phyloP scores from a whole-genome alignment of 805 yeast genomes.

The Candida sanyiensis region DNA sequence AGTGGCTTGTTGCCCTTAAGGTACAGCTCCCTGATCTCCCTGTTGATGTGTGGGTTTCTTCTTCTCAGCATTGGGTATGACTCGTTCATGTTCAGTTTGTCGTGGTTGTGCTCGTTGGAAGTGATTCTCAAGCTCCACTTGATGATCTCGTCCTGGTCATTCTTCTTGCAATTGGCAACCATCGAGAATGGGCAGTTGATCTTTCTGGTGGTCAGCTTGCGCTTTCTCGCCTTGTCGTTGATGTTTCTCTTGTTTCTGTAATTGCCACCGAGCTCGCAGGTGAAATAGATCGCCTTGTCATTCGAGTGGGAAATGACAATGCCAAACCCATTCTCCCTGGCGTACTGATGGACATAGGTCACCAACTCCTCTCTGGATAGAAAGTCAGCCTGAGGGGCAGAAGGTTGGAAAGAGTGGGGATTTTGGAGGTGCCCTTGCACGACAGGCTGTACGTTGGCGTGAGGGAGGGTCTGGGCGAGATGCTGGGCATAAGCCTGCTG shows the following conservation, averaged over 20 bases:
- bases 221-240: slow-evolving; percentile 27
- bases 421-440: slow-evolving; percentile 7
- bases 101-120: slow-evolving; percentile 26
- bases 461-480: slow-evolving; percentile 20
- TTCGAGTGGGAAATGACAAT: slow-evolving; percentile 29
- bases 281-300: slow-evolving; percentile 28
- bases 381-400: slow-evolving; percentile 23
- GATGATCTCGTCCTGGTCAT: slow-evolving; percentile 23
- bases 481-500: slow-evolving; percentile 20
- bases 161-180: slow-evolving; percentile 29
- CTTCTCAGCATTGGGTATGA: slow-evolving; percentile 28
- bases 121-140: slow-evolving; percentile 26
- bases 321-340: slow-evolving; percentile 28
- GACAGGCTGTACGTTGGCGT: slow-evolving; percentile 7
- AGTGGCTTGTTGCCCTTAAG: slow-evolving; percentile 26
- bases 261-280: slow-evolving; percentile 28
- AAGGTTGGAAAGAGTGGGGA: slow-evolving; percentile 17
- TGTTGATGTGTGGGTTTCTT: slow-evolving; percentile 28
- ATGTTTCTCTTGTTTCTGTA: slow-evolving; percentile 28
- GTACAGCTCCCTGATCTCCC: slow-evolving; percentile 27
- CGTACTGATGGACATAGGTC: slow-evolving; percentile 25
- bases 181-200: slow-evolving; percentile 28
- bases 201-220: slow-evolving; percentile 27
- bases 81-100: slow-evolving; percentile 25
- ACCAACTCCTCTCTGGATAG: slow-evolving; percentile 21